These are phyloP conservation scores for Ricinus communis DNA, from an alignment of 345 rosid species.

Conservation along the genomic window DNA sequence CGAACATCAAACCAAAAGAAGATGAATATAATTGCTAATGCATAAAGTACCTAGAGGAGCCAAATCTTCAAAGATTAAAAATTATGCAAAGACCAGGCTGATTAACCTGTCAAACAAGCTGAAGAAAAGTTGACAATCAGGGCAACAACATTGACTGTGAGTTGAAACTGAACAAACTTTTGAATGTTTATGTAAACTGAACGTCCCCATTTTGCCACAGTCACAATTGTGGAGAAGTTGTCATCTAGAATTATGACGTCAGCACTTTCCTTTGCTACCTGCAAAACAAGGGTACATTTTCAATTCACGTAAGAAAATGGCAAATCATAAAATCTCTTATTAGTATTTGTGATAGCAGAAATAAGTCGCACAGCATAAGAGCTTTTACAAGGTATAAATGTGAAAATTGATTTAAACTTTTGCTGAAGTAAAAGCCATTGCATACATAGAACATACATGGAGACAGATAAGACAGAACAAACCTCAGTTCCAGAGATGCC, in stretches of 20 bases:
- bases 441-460: background rate
- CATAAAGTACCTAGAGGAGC: background rate
- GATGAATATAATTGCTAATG: background rate
- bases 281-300: background rate
- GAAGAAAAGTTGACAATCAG: constrained; percentile 47
- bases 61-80: constrained; percentile 13
- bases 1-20: constrained; percentile 14
- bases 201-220: constrained; percentile 40
- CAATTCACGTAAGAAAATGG: too few species aligned
- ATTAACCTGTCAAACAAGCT: constrained; percentile 82
- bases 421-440: background rate
- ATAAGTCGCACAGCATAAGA: background rate
- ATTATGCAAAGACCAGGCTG: constrained; percentile 1
- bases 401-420: background rate
- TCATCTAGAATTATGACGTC: constrained; percentile 39
- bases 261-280: constrained; percentile 41
- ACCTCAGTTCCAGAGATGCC: constrained; percentile 77
- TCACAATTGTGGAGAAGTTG: constrained; percentile 36
- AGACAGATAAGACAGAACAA: background rate
- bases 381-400: too few species aligned
- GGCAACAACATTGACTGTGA: constrained; percentile 37
- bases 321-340: too few species aligned
- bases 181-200: constrained; percentile 37
- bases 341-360: background rate
- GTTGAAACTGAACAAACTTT: constrained; percentile 36